These are phyloP conservation scores for Narthecium ossifragum DNA, from an alignment of 106 monocot species.

Conservation along the genomic window DNA sequence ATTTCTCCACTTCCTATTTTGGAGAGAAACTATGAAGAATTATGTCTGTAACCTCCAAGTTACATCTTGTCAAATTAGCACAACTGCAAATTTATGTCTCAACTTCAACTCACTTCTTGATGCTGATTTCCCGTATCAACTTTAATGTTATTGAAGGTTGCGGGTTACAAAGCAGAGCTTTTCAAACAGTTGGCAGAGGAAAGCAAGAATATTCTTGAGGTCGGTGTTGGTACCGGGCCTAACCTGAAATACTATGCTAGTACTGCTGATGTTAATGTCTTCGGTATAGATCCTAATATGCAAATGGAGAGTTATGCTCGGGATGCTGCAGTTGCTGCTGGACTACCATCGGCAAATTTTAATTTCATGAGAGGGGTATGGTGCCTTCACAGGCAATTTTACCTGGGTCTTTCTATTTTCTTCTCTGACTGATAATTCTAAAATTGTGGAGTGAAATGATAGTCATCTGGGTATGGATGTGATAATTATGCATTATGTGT, in stretches of 20 bases:
- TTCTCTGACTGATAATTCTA: no score
- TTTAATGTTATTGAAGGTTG: conserved; percentile 47
- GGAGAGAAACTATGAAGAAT: no score
- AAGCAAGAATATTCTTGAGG: conserved; percentile 59
- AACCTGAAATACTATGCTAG: conserved; percentile 79
- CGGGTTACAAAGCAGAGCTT: conserved; percentile 50
- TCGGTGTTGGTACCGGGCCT: conserved; percentile 88
- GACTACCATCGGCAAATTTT: conserved; percentile 45
- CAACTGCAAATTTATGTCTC: neutral
- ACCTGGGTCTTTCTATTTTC: no score
- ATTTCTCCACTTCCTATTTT: no score
- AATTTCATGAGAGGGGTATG: conserved; percentile 70
- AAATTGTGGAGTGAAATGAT: no score
- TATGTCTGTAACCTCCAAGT: no score
- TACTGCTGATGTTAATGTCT: conserved; percentile 25
- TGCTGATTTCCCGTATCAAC: neutral
- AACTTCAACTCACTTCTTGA: neutral
- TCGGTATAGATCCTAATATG: conserved; percentile 79
- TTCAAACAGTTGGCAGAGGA: conserved; percentile 33
- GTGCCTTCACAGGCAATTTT: no score
- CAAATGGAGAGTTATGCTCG: conserved; percentile 78
- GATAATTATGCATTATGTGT: no score
- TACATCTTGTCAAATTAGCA: no score
- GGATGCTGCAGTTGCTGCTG: conserved; percentile 38
- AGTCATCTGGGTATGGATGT: no score